Base-by-base conservation (phyloP, 176 grass and related monocot species). In the Zizania latifolia region DNA sequence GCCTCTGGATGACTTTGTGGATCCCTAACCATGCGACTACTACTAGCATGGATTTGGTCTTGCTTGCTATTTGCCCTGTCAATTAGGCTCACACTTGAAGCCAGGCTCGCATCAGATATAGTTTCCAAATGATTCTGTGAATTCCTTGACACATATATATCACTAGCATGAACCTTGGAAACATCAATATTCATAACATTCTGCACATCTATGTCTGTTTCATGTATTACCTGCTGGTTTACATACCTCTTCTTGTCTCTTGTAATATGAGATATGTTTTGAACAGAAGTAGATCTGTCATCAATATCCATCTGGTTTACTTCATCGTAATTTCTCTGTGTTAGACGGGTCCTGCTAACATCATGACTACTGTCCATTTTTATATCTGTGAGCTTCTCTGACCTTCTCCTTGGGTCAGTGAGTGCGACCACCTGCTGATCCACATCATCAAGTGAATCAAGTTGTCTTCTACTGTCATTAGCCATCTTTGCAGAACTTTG, bases 181-280 rank as follows among this genome's bases (percentile, higher is more conserved):
- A 94, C 78, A 83, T 86, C 82, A 62, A 68, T 43, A 41, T 75
- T 72, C 65, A 75, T 84, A 81, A 68, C 64, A 72, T 89, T 87
- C 68, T 85, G 83, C 68, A 81, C 78, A 32, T 81, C 80, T 62
- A 83, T 43, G 62, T 92, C 86, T 24, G 71, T 76, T 70, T 81
- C 76, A 83, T 83, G 72, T 73, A 87, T 54, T 23, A 85, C 76
- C 76, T 78, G 74, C 58, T 97, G 74, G 56, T 89, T 90, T 82
- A 83, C 56, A 60, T 78, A 75, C 51, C 63, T 93, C 78, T 33
- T 85, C 14, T 87, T 90, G 57, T 93, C 93, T 76, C 81, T 84
- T 70, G 58, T 78, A 72, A 88, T 54, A 44, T 88, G 78, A 90
- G 74, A 79, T 70, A 78, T 80, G 83, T 74, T 90, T 19, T 84